These are phyloP conservation scores for Solanum habrochaites DNA, from an alignment of 257 asterid species.

Conservation along the genomic window DNA sequence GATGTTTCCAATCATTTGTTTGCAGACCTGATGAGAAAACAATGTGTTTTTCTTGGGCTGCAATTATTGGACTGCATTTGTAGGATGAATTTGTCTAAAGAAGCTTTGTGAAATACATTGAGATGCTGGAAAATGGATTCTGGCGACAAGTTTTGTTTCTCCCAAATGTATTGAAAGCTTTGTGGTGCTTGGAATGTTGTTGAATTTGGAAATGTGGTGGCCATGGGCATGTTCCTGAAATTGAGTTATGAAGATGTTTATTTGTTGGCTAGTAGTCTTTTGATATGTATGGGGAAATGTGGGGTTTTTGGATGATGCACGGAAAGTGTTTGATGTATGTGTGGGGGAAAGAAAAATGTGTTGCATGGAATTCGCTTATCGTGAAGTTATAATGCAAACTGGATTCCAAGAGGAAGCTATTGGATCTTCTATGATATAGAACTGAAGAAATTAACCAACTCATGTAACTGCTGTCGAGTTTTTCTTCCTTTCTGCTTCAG, in stretches of 20 bases:
- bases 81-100: slow-evolving; percentile 5
- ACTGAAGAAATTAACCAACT: slow-evolving; percentile 11
- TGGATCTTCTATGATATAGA: slow-evolving; percentile 5
- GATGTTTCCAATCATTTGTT: slow-evolving; percentile 7
- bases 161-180: slow-evolving; percentile 19
- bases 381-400: slow-evolving; percentile 15
- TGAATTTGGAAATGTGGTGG: slow-evolving; percentile 12
- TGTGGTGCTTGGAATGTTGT: slow-evolving; percentile 14
- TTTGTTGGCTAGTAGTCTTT: slow-evolving; percentile 21
- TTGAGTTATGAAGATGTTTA: slow-evolving; percentile 7
- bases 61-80: slow-evolving; percentile 16
- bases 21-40: slow-evolving; percentile 2
- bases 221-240: slow-evolving; percentile 18
- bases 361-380: slow-evolving; percentile 19
- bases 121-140: slow-evolving; percentile 14
- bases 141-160: slow-evolving; percentile 21
- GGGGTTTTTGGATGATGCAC: slow-evolving; percentile 10
- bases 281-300: slow-evolving; percentile 28
- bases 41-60: slow-evolving; percentile 24
- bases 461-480: slow-evolving; percentile 12
- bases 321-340: slow-evolving; percentile 18
- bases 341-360: slow-evolving; percentile 17
- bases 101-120: slow-evolving; percentile 12
- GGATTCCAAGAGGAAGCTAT: slow-evolving; percentile 11
- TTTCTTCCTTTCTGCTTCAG: slow-evolving; percentile 18